These are phyloP conservation scores for Trametes hirsuta DNA, from an alignment of 1,284 basidiomycete genomes.

Conservation along the genomic window DNA sequence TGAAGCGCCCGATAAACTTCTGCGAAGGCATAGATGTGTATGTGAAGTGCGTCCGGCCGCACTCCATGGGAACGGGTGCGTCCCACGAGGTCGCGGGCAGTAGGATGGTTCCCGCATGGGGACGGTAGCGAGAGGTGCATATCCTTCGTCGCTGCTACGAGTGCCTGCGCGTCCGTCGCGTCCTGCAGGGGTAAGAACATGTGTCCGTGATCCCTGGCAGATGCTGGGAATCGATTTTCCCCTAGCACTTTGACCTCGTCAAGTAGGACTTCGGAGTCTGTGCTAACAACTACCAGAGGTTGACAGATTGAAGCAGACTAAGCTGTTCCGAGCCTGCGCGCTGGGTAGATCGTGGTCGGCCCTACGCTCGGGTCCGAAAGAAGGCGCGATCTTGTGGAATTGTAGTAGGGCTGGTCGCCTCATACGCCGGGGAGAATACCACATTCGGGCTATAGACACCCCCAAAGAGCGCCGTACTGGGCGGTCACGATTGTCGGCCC, in stretches of 20 bases:
- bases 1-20: background rate
- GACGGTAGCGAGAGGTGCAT: background rate
- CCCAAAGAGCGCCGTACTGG: background rate
- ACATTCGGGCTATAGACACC: background rate
- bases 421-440: no score
- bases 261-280: background rate
- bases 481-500: background rate
- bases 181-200: background rate
- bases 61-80: conserved; percentile 1
- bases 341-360: background rate
- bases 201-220: background rate
- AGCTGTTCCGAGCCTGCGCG: background rate
- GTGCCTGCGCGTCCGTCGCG: background rate
- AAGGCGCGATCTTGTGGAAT: background rate
- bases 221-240: background rate
- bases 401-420: no score
- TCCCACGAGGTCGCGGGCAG: conserved; percentile 5
- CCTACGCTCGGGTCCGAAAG: conserved; percentile 3
- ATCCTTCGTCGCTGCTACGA: background rate
- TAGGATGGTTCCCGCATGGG: background rate
- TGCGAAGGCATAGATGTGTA: conserved; percentile 2
- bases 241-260: background rate
- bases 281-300: background rate
- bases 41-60: conserved; percentile 8
- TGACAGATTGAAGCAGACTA: conserved; percentile 5